A percentile compares a stretch with the other conserved stretches of the same genome.
These are phyloP conservation scores for Fragaria nilgerrensis DNA, from an alignment of 306 rosid species.

Conservation along the genomic window DNA sequence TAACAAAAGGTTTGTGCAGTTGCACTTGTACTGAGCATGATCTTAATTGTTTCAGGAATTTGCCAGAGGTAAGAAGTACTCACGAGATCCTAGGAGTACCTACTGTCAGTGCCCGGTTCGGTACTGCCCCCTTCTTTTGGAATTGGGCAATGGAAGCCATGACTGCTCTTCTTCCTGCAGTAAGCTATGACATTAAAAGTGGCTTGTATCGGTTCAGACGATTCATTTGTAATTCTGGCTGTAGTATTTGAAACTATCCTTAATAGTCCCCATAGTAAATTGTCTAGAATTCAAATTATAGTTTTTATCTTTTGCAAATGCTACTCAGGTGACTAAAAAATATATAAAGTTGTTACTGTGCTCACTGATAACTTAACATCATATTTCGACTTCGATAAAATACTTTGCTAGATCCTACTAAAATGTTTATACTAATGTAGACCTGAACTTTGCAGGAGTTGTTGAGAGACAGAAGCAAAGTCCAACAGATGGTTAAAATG, in stretches of 20 bases:
- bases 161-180: conserved; percentile 70
- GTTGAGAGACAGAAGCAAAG: conserved; percentile 74
- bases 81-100: conserved; percentile 86
- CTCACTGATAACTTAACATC: background rate
- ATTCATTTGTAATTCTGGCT: background rate
- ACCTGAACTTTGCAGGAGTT: conserved; percentile 54
- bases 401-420: background rate
- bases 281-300: background rate
- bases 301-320: background rate
- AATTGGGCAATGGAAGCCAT: conserved; percentile 93
- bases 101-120: conserved; percentile 93
- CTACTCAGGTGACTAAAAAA: background rate
- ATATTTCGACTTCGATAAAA: background rate
- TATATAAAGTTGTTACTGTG: background rate
- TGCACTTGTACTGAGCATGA: background rate
- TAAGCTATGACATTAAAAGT: conserved; percentile 14
- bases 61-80: conserved; percentile 90
- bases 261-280: background rate
- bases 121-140: conserved; percentile 94
- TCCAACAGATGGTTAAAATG: conserved; percentile 62
- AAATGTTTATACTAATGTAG: background rate
- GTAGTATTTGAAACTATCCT: background rate
- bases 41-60: conserved; percentile 53
- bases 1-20: background rate
- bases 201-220: background rate